phyloP scores from a whole-genome alignment of 169 alveolate species.

The Plasmodium yoelii region DNA sequence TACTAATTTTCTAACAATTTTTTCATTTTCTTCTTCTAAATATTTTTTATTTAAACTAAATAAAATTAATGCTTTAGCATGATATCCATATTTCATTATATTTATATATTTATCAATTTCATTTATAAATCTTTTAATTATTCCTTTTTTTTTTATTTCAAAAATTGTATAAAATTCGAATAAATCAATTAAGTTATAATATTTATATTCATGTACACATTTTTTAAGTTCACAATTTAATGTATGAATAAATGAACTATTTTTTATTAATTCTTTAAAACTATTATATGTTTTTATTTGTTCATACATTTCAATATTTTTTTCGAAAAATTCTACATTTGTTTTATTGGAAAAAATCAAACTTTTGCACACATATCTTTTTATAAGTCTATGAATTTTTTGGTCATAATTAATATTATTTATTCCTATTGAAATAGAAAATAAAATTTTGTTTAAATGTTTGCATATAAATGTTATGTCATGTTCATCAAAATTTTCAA shows the following conservation, averaged over 20 bases:
- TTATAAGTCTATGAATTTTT: constrained; percentile 22
- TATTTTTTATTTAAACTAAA: constrained; percentile 37
- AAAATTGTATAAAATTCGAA: constrained; percentile 53
- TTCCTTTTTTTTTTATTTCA: constrained; percentile 17
- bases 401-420: not conserved
- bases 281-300: not conserved
- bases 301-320: not conserved
- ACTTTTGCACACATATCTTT: constrained; percentile 64
- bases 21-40: constrained; percentile 40
- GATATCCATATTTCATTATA: constrained; percentile 67
- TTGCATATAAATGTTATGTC: constrained; percentile 47
- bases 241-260: constrained; percentile 13
- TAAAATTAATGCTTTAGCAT: constrained; percentile 51
- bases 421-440: not conserved
- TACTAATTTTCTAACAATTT: constrained; percentile 31
- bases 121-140: constrained; percentile 45
- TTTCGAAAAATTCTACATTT: not conserved
- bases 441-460: constrained; percentile 42
- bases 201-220: constrained; percentile 54
- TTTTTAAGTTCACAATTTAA: constrained; percentile 26
- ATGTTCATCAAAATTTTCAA: constrained; percentile 33
- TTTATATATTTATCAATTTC: constrained; percentile 51
- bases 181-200: constrained; percentile 54
- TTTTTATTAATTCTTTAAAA: not conserved
- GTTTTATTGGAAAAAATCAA: constrained; percentile 1